phyloP scores from a whole-genome alignment of 352 stramenopile genomes.

The Pseudoperonospora humuli region DNA sequence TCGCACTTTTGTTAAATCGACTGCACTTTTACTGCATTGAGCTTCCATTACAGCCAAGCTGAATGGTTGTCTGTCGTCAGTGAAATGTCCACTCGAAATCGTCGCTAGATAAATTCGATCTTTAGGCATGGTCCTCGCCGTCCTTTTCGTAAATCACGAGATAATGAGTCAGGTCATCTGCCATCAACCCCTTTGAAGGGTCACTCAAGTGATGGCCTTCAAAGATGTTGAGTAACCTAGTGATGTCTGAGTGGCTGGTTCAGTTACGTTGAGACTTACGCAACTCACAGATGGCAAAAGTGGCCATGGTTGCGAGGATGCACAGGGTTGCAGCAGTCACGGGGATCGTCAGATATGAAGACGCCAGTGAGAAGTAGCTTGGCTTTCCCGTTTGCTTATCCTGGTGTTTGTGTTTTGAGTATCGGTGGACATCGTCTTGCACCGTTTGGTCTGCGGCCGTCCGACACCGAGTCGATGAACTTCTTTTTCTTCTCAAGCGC shows the following conservation, averaged over 20 bases:
- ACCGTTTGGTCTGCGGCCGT: slow-evolving; percentile 1
- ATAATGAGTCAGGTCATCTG: too few species aligned
- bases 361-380: slow-evolving; percentile 10
- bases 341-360: slow-evolving; percentile 20
- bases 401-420: slow-evolving; percentile 1
- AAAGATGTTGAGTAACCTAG: neutral
- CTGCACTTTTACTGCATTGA: too few species aligned
- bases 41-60: too few species aligned
- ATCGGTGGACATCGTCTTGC: neutral
- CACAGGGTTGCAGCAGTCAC: slow-evolving; percentile 26
- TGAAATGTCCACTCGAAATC: too few species aligned
- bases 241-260: neutral
- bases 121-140: too few species aligned
- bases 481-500: slow-evolving; percentile 11
- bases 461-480: neutral
- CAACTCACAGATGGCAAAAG: slow-evolving; percentile 21
- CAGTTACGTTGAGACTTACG: too few species aligned
- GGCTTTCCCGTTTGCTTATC: slow-evolving; percentile 7
- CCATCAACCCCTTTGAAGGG: too few species aligned
- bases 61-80: too few species aligned
- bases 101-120: too few species aligned
- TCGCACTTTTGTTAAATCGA: too few species aligned
- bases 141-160: too few species aligned
- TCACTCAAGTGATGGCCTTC: too few species aligned
- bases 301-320: slow-evolving; percentile 24